These are phyloP conservation scores for Arachnopeziza araneosa DNA, from an alignment of 2,329 filamentous ascomycete genomes.

Conservation along the genomic window DNA sequence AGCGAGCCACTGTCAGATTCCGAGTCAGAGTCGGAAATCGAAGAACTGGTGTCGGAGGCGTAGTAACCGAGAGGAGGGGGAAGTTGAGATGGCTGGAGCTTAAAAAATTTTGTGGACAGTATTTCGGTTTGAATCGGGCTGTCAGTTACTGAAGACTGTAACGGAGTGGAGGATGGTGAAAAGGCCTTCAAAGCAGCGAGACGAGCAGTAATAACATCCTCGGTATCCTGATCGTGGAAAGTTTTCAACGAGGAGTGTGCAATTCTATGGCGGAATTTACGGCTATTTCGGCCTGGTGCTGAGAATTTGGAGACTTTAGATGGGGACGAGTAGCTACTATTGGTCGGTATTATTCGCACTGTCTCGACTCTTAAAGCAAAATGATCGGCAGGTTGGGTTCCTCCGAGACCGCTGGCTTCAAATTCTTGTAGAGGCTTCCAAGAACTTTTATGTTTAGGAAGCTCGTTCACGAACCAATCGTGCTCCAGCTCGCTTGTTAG, in stretches of 20 bases:
- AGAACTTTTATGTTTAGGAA: conserved; percentile 2
- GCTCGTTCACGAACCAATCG: conserved; percentile 27
- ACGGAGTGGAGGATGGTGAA: not conserved
- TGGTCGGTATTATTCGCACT: conserved; percentile 1
- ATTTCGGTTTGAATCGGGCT: conserved; percentile 17
- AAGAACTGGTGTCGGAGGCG: conserved; percentile 6
- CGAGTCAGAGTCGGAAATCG: conserved; percentile 13
- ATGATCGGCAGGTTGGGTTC: conserved; percentile 58
- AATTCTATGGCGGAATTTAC: conserved; percentile 16
- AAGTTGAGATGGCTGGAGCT: conserved; percentile 17
- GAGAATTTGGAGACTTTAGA: conserved; percentile 12
- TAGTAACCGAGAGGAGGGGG: conserved; percentile 20
- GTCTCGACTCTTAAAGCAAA: conserved; percentile 49
- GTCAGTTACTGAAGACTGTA: not conserved
- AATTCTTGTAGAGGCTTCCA: conserved; percentile 32
- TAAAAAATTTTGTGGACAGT: conserved; percentile 8
- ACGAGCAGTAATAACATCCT: conserved; percentile 2
- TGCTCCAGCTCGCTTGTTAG: conserved; percentile 14
- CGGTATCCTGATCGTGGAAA: conserved; percentile 6
- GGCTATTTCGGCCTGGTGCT: conserved; percentile 4
- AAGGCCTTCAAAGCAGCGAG: not conserved
- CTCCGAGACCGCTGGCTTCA: conserved; percentile 54
- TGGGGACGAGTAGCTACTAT: not conserved
- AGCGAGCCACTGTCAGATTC: not conserved
- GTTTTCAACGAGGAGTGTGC: conserved; percentile 13